Conservation (phyloP, 108 stramenopile species). For the Cyclotella cryptica region DNA sequence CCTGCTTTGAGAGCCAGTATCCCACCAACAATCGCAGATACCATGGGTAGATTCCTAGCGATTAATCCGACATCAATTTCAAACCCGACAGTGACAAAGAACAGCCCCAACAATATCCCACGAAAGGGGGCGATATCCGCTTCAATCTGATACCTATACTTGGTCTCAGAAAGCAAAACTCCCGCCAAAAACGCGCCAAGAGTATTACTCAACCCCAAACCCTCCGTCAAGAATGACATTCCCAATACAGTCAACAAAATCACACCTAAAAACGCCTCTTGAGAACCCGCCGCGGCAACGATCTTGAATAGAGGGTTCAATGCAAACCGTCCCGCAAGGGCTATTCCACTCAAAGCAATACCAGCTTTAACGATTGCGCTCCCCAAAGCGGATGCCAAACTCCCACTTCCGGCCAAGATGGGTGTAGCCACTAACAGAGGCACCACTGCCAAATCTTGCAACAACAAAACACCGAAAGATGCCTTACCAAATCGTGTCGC, state of each 20-base stretch:
- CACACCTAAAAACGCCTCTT: constrained; percentile 95
- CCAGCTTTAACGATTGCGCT: constrained; percentile 88
- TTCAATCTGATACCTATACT: constrained; percentile 95
- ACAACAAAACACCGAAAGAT: constrained; percentile 90
- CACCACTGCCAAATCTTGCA: constrained; percentile 96
- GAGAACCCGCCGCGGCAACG: constrained; percentile 84
- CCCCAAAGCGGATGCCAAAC: constrained; percentile 83
- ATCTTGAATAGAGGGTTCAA: constrained; percentile 90
- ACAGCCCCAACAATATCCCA: constrained; percentile 93
- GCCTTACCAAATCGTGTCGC: constrained; percentile 94
- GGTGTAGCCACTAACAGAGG: constrained; percentile 95
- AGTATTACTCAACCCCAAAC: constrained; percentile 93
- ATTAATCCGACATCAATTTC: constrained; percentile 91
- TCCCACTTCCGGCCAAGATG: constrained; percentile 90
- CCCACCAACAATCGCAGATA: constrained; percentile 78
- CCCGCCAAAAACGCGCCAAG: constrained; percentile 98
- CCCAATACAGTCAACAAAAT: constrained; percentile 91
- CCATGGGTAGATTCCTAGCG: constrained; percentile 68
- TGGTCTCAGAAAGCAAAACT: constrained; percentile 93
- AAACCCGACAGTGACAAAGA: constrained; percentile 97
- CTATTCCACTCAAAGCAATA: constrained; percentile 89
- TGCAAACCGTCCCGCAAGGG: constrained; percentile 83
- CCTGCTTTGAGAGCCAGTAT: constrained; percentile 90
- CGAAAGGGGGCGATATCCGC: constrained; percentile 96
- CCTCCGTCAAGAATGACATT: constrained; percentile 96